phyloP scores from a whole-genome alignment of 2,329 filamentous ascomycete species.

The Tolypocladium endophyticum region DNA sequence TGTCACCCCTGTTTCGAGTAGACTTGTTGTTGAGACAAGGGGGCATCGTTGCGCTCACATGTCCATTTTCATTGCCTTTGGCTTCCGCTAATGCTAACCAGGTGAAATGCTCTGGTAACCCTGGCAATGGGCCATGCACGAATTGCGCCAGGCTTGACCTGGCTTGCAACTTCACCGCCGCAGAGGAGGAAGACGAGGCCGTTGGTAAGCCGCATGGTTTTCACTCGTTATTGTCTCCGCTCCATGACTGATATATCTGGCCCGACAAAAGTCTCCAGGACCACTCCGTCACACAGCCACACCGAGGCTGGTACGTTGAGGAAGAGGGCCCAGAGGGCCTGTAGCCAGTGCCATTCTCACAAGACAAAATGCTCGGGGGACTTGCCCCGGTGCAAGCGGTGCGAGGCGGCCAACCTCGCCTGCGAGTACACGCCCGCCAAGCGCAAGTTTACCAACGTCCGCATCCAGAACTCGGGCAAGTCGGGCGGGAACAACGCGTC shows the following conservation, averaged over 20 bases:
- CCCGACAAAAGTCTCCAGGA: constrained; percentile 22
- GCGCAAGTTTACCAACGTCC: constrained; percentile 25
- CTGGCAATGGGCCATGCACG: constrained; percentile 22
- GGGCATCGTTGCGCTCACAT: background rate
- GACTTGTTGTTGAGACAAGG: background rate
- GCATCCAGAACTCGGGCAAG: constrained; percentile 9
- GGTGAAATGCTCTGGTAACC: constrained; percentile 32
- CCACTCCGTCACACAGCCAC: constrained; percentile 27
- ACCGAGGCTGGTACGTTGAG: constrained; percentile 31
- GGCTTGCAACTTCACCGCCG: constrained; percentile 21
- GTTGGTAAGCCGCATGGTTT: constrained; percentile 8
- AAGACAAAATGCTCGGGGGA: constrained; percentile 34
- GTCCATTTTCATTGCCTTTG: background rate
- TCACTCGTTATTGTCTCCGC: background rate
- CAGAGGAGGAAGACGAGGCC: constrained; percentile 9
- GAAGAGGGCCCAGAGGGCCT: constrained; percentile 31
- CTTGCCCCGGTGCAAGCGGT: constrained; percentile 27
- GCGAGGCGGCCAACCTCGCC: constrained; percentile 19
- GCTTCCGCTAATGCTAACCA: constrained; percentile 7
- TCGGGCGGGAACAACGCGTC: constrained; percentile 1
- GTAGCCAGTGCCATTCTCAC: constrained; percentile 28
- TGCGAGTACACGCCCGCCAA: constrained; percentile 30
- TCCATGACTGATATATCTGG: background rate
- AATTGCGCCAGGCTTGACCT: constrained; percentile 27
- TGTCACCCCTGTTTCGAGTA: background rate